Evolutionary conservation across 495 filamentous ascomycete genomes (phyloP), one percentile per base, ranked within the genome.

Genomic region (Xylona heveae): DNA sequence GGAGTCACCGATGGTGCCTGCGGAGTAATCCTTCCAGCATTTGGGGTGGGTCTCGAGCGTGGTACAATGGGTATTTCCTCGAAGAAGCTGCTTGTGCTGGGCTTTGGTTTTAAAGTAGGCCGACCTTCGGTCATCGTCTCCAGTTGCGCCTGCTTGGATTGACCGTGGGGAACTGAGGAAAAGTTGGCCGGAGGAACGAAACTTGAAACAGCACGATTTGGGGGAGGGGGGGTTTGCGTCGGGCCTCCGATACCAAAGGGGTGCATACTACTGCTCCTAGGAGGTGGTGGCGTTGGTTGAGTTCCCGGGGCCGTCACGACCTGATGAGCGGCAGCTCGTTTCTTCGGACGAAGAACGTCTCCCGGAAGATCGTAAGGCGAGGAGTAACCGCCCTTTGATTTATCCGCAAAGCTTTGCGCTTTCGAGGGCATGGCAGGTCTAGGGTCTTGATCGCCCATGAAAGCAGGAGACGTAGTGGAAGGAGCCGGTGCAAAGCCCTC

Each of bases 311-410:
- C 35, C 46, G 47, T 12, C 46, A 53, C 19, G 44, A 51, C 32
- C 23, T 57, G 54, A 25, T 55, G 56, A 31, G 50, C 51, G 34
- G 54, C 64, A 29, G 50, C 48, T 34, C 65, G 52, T 55, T 68
- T 69, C 52, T 66, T 64, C 19, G 74, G 74, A 33, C 68, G 67
- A 12, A 72, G 62, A 10, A 94, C 62, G 29, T 92, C 85, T 53
- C 90, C 80, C 2, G 88, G 88, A 3, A 97, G 64, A 50, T 97
- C 88, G 42, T 92, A 97, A 3, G 88, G 88, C 16, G 83, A 93
- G 19, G 69, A 64, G 47, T 95, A 97, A 6, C 85, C 84, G 25
- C 82, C 73, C 49, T 90, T 95, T 5, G 78, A 55, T 40, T 83
- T 85, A 45, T 82, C 74, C 4, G 67, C 78, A 49, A 91, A 97